A percentile compares a stretch with the other conserved stretches of the same genome.
Evolutionary conservation across 179 eudicot genomes (phyloP).

Genomic region (Silene coronaria): DNA sequence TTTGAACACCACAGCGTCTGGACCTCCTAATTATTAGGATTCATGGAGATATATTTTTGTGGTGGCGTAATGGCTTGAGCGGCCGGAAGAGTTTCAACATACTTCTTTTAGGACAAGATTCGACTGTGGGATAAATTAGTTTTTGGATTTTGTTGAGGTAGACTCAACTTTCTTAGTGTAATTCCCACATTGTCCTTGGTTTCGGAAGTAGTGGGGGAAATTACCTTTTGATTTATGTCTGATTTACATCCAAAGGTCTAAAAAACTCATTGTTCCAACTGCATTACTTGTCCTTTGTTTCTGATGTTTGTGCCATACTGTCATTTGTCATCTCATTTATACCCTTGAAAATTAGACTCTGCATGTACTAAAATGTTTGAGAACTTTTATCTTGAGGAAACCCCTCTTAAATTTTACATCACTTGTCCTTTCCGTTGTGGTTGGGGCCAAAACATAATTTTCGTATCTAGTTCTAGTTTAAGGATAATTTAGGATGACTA

Average conservation of each 20-base stretch:
- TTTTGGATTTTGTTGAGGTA: not conserved
- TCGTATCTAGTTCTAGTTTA: not conserved
- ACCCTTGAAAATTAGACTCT: not conserved
- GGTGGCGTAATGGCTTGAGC: not conserved
- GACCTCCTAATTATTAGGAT: too few relatives aligned
- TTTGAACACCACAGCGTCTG: not conserved
- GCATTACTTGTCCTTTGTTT: not conserved
- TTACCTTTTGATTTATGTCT: not conserved
- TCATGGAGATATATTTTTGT: too few relatives aligned
- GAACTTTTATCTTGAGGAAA: not conserved
- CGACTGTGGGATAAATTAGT: not conserved
- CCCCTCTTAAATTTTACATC: not conserved
- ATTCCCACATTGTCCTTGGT: too few relatives aligned
- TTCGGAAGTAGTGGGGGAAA: not conserved
- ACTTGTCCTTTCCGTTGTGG: not conserved
- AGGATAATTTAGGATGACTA: constrained; percentile 12
- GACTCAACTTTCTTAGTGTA: not conserved
- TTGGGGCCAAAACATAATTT: not conserved
- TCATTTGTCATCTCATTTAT: not conserved
- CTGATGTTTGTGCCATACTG: not conserved
- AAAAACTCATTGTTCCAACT: not conserved
- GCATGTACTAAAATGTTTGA: not conserved
- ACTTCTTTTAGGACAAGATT: not conserved
- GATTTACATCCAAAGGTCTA: not conserved
- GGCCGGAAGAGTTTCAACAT: not conserved